Conservation (phyloP, 2,329 filamentous ascomycete genomes). For the Exutisphaerella laricina region DNA sequence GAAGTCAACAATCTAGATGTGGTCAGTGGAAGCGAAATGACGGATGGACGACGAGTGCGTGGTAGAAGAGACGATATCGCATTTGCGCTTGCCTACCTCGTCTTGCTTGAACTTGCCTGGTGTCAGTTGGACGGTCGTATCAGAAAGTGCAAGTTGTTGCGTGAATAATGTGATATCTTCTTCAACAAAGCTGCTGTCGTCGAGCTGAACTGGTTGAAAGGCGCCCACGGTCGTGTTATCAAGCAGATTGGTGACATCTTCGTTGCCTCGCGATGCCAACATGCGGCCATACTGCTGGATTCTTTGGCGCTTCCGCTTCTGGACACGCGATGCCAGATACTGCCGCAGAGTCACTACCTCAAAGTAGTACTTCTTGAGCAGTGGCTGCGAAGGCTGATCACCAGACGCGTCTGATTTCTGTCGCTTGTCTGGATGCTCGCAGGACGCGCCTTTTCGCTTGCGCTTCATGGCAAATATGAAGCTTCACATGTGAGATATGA, state of each 20-base stretch:
- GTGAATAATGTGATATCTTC: slow-evolving; percentile 42
- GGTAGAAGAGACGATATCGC: too few relatives aligned
- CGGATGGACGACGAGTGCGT: too few relatives aligned
- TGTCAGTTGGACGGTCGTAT: slow-evolving; percentile 16
- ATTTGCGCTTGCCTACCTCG: slow-evolving; percentile 44
- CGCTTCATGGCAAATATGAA: slow-evolving; percentile 20
- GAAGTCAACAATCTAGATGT: slow-evolving; percentile 43
- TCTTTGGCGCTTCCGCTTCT: slow-evolving; percentile 23
- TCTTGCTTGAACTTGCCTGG: slow-evolving; percentile 34
- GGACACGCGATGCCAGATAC: slow-evolving; percentile 25
- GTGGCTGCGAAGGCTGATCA: slow-evolving; percentile 14
- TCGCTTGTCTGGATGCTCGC: slow-evolving; percentile 12
- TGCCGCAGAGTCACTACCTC: slow-evolving; percentile 26
- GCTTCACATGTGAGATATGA: background rate
- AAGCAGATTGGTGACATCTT: slow-evolving; percentile 53
- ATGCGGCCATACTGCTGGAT: slow-evolving; percentile 24
- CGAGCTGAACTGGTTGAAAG: slow-evolving; percentile 30
- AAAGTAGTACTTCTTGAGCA: slow-evolving; percentile 26
- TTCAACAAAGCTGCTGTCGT: slow-evolving; percentile 27
- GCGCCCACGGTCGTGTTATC: slow-evolving; percentile 65
- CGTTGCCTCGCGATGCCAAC: slow-evolving; percentile 2
- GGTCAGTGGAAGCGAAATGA: slow-evolving; percentile 23
- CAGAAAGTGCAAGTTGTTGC: slow-evolving; percentile 37
- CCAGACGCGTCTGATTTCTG: slow-evolving; percentile 5
- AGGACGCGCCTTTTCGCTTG: slow-evolving; percentile 12